phyloP scores from a whole-genome alignment of 2,329 filamentous ascomycete genomes.

The Alternaria panax region DNA sequence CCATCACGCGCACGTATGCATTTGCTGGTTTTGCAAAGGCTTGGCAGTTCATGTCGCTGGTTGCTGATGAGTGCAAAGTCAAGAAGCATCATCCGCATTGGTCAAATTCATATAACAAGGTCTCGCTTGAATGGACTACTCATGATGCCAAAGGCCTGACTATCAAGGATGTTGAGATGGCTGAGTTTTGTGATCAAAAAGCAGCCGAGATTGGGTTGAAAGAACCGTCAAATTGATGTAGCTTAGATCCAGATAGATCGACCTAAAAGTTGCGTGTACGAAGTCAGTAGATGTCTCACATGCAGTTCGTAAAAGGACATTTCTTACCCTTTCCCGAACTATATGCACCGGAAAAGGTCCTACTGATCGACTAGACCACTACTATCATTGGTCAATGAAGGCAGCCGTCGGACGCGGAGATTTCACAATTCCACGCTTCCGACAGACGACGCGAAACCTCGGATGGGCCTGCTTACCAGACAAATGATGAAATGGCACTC shows the following conservation, averaged over 20 bases:
- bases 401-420: not conserved
- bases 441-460: not conserved
- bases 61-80: constrained; percentile 45
- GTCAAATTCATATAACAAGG: constrained; percentile 45
- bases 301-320: not conserved
- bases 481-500: not conserved
- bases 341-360: no score
- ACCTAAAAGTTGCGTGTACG: not conserved
- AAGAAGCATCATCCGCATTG: constrained; percentile 46
- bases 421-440: not conserved
- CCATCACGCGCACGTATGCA: constrained; percentile 36
- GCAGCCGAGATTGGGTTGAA: constrained; percentile 41
- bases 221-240: not conserved
- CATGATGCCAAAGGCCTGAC: constrained; percentile 45
- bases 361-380: no score
- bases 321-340: not conserved
- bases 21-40: constrained; percentile 43
- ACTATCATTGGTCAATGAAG: not conserved
- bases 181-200: constrained; percentile 44
- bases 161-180: constrained; percentile 48
- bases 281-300: not conserved
- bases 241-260: not conserved
- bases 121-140: constrained; percentile 48
- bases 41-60: constrained; percentile 44
- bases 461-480: not conserved